phyloP scores from a whole-genome alignment of 2,329 filamentous ascomycete species.

The Xylariaceae sp. region DNA sequence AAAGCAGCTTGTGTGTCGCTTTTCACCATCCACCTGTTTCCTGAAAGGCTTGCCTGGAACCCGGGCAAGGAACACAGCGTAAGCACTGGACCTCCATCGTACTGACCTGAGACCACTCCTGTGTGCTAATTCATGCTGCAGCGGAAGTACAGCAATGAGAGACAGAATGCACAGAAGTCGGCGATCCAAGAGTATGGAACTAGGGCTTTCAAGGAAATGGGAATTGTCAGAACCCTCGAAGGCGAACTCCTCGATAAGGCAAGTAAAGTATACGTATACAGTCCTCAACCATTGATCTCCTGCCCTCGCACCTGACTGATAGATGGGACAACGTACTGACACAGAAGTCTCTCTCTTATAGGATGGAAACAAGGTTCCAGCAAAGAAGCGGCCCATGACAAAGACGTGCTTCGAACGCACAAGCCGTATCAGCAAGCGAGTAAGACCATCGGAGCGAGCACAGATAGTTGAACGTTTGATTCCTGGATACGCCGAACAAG shows the following conservation, averaged over 20 bases:
- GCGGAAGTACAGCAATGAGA: conserved; percentile 6
- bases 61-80: conserved; percentile 5
- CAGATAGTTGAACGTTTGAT: too few relatives aligned
- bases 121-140: conserved; percentile 1
- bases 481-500: too few relatives aligned
- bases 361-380: too few relatives aligned
- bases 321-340: too few relatives aligned
- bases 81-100: background rate
- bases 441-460: too few relatives aligned
- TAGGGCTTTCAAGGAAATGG: background rate
- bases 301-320: too few relatives aligned
- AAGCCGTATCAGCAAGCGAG: too few relatives aligned
- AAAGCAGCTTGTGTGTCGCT: conserved; percentile 6
- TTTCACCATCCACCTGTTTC: background rate
- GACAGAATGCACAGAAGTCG: background rate
- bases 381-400: too few relatives aligned
- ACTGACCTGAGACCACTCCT: background rate
- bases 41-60: conserved; percentile 11
- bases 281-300: too few relatives aligned
- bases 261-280: too few relatives aligned
- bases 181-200: background rate
- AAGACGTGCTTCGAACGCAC: too few relatives aligned
- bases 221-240: background rate
- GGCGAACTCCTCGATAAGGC: conserved; percentile 2
- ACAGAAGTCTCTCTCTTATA: too few relatives aligned